Percentiles rank a stretch among this genome's conserved stretches.
Evolutionary conservation across 148 eudicot genomes (phyloP).

Genomic region (Chenopodium album): DNA sequence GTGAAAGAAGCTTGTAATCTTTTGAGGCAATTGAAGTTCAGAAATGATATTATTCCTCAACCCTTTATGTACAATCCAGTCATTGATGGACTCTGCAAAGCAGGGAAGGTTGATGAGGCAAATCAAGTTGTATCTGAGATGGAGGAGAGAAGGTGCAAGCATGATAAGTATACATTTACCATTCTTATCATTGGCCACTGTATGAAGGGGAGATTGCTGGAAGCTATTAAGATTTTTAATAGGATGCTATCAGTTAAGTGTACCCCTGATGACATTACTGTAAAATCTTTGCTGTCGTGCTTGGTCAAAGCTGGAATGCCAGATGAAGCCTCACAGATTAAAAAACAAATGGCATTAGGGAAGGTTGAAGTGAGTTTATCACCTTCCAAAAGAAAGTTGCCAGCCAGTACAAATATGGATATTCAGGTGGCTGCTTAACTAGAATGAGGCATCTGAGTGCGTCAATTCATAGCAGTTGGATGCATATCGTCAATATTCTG

Average conservation of each 20-base stretch:
- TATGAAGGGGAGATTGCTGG: conserved; percentile 84
- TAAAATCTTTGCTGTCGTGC: conserved; percentile 56
- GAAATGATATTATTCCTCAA: conserved; percentile 48
- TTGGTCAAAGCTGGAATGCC: conserved; percentile 93
- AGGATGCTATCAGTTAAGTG: conserved; percentile 74
- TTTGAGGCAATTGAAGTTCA: conserved; percentile 50
- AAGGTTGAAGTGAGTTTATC: conserved; percentile 31
- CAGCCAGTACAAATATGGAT: conserved; percentile 35
- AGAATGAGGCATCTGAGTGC: conserved; percentile 18
- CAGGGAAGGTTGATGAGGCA: conserved; percentile 83
- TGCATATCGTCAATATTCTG: background rate
- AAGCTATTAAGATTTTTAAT: conserved; percentile 64
- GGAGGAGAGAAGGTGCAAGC: conserved; percentile 65
- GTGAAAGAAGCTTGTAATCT: conserved; percentile 68
- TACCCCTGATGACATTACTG: conserved; percentile 69
- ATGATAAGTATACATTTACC: conserved; percentile 85
- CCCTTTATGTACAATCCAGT: conserved; percentile 87
- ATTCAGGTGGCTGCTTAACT: conserved; percentile 59
- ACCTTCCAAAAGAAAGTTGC: conserved; percentile 34
- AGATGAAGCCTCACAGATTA: conserved; percentile 61
- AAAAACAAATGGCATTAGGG: conserved; percentile 42
- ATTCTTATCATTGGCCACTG: conserved; percentile 94
- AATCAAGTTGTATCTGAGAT: conserved; percentile 67
- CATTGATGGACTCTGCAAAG: conserved; percentile 87
- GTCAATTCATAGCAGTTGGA: conserved; percentile 6